Base-by-base conservation (phyloP, 768 basidiomycete genomes). In the Panus rudis region DNA sequence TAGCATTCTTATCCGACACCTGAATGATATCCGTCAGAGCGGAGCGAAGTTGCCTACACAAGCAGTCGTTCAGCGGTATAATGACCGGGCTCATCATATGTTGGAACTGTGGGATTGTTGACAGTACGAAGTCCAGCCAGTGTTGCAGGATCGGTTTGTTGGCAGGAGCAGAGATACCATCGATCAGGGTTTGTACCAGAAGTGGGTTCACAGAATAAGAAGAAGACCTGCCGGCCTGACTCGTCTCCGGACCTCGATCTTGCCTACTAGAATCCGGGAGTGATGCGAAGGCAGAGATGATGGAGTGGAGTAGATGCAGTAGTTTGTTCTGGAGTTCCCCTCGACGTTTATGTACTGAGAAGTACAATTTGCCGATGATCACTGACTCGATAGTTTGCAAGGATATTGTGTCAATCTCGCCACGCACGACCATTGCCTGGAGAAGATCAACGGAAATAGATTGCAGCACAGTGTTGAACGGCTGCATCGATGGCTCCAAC, bases 51-150 rank as follows among this genome's bases (percentile, higher is more conserved):
- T 91, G 89, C 30, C 73, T 69, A 55, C 85, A 84, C 47, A 94
- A 58, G 52, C 87, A 85, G 47, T 90, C 90, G 47, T 76, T 81
- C 22, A 98, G 69, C 2, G 91, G 83, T 3, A 75, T 66, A 19
- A 94, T 69, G 26, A 82, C 72, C 8, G 73, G 67, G 40, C 82
- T 78, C 1, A 89, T 66, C 2, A 76, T 68, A 16, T 81, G 80
- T 45, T 85, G 84, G 56, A 92, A 88, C 52, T 91, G 88, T 4
- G 90, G 82, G 14, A 93, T 66, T 1, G 91, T 88, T 81, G 89
- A 88, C 42, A 94, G 73, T 46, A 97, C 73, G 59, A 99, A 98
- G 59, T 98, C 94, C 21, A 98, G 71, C 94, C 94, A 98, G 53
- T 96, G 90, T 55, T 96, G 93, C 23, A 94, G 61, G 20, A 94